These are phyloP conservation scores for Thelephora terrestris DNA, from an alignment of 1,284 basidiomycete species.

Conservation along the genomic window DNA sequence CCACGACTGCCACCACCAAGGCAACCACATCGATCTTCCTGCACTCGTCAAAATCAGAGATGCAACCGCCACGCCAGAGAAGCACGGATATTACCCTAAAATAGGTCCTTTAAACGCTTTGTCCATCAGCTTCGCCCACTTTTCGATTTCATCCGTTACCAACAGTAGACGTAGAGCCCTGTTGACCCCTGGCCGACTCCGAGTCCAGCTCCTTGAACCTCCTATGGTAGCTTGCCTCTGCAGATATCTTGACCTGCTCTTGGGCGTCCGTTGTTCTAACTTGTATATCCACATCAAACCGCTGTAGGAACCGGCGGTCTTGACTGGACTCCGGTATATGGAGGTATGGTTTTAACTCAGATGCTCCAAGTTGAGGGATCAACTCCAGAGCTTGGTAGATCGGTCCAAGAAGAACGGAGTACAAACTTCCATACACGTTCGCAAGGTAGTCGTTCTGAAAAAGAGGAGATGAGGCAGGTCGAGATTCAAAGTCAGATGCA, in stretches of 20 bases:
- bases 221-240: conserved; percentile 59
- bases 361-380: conserved; percentile 59
- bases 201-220: conserved; percentile 66
- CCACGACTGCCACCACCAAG: conserved; percentile 62
- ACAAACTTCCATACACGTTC: conserved; percentile 57
- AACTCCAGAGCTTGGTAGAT: conserved; percentile 75
- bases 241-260: conserved; percentile 52
- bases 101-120: too few species aligned
- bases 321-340: conserved; percentile 63
- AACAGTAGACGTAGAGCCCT: too few species aligned
- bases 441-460: conserved; percentile 56
- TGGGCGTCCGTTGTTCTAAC: too few species aligned
- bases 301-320: too few species aligned
- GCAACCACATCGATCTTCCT: conserved; percentile 77
- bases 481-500: conserved; percentile 10
- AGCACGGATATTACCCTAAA: too few species aligned
- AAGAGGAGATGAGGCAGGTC: conserved; percentile 7
- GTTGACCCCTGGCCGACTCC: too few species aligned
- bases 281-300: too few species aligned
- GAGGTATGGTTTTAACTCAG: conserved; percentile 56
- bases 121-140: too few species aligned
- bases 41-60: too few species aligned
- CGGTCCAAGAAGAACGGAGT: too few species aligned
- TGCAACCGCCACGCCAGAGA: too few species aligned
- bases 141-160: too few species aligned